Percentiles rank a stretch among this genome's conserved stretches.
phyloP scores from a whole-genome alignment of 164 flowering plant species.

The Magnolia changhungtana region DNA sequence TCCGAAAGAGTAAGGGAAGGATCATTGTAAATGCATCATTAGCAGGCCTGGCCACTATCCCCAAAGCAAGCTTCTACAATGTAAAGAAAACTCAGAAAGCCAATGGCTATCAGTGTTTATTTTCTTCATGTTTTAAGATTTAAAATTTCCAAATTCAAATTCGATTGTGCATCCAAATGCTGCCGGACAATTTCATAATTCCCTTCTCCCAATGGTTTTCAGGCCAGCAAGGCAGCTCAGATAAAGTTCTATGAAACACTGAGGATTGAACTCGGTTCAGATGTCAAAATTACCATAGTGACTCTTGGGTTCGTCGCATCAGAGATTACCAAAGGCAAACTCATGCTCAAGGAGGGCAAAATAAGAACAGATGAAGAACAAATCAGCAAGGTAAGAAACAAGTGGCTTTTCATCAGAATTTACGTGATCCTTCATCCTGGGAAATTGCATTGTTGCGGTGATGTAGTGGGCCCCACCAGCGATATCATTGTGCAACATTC shows the following conservation, averaged over 20 bases:
- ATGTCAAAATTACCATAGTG: conserved; percentile 44
- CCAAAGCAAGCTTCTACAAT: conserved; percentile 36
- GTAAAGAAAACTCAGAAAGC: conserved; percentile 19
- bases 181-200: not conserved
- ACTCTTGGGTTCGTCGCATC: conserved; percentile 59
- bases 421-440: not conserved
- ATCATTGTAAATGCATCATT: conserved; percentile 35
- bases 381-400: conserved; percentile 49
- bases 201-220: not conserved
- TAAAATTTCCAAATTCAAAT: not conserved
- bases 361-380: conserved; percentile 34
- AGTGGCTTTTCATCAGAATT: not conserved
- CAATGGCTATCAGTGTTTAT: not conserved
- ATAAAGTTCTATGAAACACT: conserved; percentile 47
- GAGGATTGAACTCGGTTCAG: conserved; percentile 46
- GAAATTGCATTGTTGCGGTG: no score
- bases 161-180: not conserved
- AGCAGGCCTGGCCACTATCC: conserved; percentile 33
- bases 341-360: conserved; percentile 29
- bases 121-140: not conserved
- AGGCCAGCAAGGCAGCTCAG: conserved; percentile 77
- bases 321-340: conserved; percentile 48
- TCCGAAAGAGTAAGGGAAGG: conserved; percentile 42
- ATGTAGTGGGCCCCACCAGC: no score
- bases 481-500: no score